Evolutionary conservation across 768 basidiomycete species (phyloP).

Genomic region (Amanita rubescens): DNA sequence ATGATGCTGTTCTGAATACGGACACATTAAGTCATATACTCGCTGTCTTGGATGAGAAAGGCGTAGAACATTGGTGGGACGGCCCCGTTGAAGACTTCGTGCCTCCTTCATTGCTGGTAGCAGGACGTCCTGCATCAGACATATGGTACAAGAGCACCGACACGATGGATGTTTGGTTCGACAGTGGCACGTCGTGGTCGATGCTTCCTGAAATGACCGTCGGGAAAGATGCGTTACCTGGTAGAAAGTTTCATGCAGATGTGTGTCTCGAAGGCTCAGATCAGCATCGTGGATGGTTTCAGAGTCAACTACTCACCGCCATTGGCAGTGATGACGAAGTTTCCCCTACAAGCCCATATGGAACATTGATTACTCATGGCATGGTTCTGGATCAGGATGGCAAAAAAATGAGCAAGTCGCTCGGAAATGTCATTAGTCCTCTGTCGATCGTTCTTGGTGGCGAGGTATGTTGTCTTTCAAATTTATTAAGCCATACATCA

Average conservation of each 20-base stretch:
- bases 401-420: slow-evolving; percentile 96
- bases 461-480: slow-evolving; percentile 39
- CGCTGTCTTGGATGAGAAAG: slow-evolving; percentile 59
- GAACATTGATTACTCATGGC: slow-evolving; percentile 85
- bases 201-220: slow-evolving; percentile 45
- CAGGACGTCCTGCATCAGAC: slow-evolving; percentile 32
- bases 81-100: slow-evolving; percentile 81
- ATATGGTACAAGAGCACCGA: slow-evolving; percentile 78
- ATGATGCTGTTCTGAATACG: slow-evolving; percentile 55
- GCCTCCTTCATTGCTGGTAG: slow-evolving; percentile 44
- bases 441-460: slow-evolving; percentile 74
- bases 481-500: not conserved
- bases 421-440: slow-evolving; percentile 88
- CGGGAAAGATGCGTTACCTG: slow-evolving; percentile 17
- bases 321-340: slow-evolving; percentile 40
- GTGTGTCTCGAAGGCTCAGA: slow-evolving; percentile 93
- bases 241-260: slow-evolving; percentile 53
- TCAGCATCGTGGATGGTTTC: slow-evolving; percentile 99
- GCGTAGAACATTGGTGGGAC: slow-evolving; percentile 88
- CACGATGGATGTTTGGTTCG: slow-evolving; percentile 99
- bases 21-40: slow-evolving; percentile 72
- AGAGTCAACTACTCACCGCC: slow-evolving; percentile 85
- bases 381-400: slow-evolving; percentile 91
- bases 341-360: slow-evolving; percentile 50
- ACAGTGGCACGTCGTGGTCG: slow-evolving; percentile 94